phyloP scores from a whole-genome alignment of 805 yeast genomes.

The Nakazawaea ishiwadae region DNA sequence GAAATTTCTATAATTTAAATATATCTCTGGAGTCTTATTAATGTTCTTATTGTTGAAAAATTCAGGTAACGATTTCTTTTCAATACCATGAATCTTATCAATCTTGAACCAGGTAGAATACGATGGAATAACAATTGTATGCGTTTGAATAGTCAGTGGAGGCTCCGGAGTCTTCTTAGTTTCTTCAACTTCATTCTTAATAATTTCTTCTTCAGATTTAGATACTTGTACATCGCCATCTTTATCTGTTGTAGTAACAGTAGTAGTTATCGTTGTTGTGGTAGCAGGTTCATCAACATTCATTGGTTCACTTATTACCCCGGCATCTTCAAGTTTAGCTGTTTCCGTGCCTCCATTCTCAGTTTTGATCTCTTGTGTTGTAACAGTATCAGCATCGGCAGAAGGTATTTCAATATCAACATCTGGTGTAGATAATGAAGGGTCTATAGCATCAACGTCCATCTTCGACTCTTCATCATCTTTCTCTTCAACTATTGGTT shows the following conservation, averaged over 20 bases:
- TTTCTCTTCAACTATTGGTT: conserved; percentile 5
- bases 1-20: conserved; percentile 79
- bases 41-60: conserved; percentile 59
- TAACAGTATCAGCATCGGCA: no score
- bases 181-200: conserved; percentile 12
- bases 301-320: conserved; percentile 7
- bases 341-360: conserved; percentile 16
- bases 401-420: no score
- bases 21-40: conserved; percentile 79
- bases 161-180: conserved; percentile 11
- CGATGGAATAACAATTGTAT: conserved; percentile 81
- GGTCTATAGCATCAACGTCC: no score
- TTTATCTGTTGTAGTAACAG: conserved; percentile 7
- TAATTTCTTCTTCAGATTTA: conserved; percentile 11
- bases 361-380: no score
- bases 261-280: neutral
- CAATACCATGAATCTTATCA: conserved; percentile 69
- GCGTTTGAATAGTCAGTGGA: conserved; percentile 52
- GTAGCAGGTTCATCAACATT: neutral
- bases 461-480: neutral
- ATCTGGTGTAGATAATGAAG: no score
- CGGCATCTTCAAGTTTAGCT: conserved; percentile 14
- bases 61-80: conserved; percentile 81
- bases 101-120: conserved; percentile 84
- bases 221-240: conserved; percentile 14